Base-by-base conservation (phyloP, 2,329 filamentous ascomycete genomes). In the Sporothrix brunneoviolacea region DNA sequence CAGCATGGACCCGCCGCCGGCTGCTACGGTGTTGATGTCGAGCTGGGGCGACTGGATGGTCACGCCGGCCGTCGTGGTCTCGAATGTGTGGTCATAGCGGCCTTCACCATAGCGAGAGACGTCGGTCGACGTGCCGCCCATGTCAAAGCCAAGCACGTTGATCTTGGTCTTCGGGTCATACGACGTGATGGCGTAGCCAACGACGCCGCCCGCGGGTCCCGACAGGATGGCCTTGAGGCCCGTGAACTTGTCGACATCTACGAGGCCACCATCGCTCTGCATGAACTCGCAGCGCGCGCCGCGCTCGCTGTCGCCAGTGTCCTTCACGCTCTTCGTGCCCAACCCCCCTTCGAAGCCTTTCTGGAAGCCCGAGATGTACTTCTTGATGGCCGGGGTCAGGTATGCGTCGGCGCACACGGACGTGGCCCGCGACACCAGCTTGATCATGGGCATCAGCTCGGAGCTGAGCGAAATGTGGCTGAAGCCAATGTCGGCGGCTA, bases 11-110 rank as follows among this genome's bases (percentile, higher is more conserved):
- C 89, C 89, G 55, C 91, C 91, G 41, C 91, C 91, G 3, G 91
- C 91, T 6, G 91, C 91, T 1, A 96, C 91, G 0, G 91, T 96
- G 66, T 95, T 95, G 69, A 95, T 95, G 62, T 95, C 90, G 0
- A 95, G 76, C 61, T 95, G 90, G 0, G 91, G 91, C 1, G 87
- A 91, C 61, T 95, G 90, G 24, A 95, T 93, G 0, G 90, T 91
- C 1, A 95, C 88, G n/a, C 91, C 91, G 0, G 91, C 91, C 1
- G 54, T 57, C 13, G 54, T 54, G 8, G 90, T 95, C 67, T 95
- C 91, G 58, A 95, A 95, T 1, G 95, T 89, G 61, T 96, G 91
- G 60, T 95, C 91, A 60, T 95, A 91, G 49, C 88, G 76, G 15
- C 91, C 91, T 48, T 85, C 82, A 6, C 86, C 88, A 60, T 91